phyloP scores from a whole-genome alignment of 768 basidiomycete genomes.

The Russula virescens region DNA sequence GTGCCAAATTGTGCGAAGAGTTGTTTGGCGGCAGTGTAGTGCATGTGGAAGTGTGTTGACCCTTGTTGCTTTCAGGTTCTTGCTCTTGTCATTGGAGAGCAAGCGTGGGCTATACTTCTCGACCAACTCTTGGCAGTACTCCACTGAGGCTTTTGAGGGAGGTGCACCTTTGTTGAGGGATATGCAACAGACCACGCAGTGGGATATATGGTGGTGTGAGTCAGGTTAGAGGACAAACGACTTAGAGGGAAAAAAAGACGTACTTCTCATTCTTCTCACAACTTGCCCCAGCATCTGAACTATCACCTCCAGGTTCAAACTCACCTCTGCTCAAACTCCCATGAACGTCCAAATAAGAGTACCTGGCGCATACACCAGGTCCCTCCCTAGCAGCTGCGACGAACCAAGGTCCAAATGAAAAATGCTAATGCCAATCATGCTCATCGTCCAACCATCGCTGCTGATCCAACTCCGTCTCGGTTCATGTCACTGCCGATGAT shows the following conservation, averaged over 20 bases:
- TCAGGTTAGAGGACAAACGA: too few species aligned
- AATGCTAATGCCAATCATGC: neutral
- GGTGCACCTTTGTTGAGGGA: slow-evolving; percentile 34
- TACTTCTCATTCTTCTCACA: too few species aligned
- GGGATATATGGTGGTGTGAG: too few species aligned
- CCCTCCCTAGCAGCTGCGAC: neutral
- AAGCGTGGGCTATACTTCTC: slow-evolving; percentile 36
- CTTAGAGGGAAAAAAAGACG: too few species aligned
- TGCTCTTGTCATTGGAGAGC: slow-evolving; percentile 33
- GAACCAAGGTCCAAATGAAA: neutral
- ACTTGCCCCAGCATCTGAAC: too few species aligned
- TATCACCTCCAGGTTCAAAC: neutral
- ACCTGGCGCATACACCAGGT: neutral
- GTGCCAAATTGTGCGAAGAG: slow-evolving; percentile 32
- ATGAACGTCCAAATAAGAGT: neutral
- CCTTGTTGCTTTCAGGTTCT: slow-evolving; percentile 32
- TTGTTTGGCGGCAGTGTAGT: slow-evolving; percentile 39
- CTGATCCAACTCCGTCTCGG: too few species aligned
- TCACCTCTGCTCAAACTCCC: neutral
- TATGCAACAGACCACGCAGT: slow-evolving; percentile 39
- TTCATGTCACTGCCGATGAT: too few species aligned
- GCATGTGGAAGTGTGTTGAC: slow-evolving; percentile 42
- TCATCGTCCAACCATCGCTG: too few species aligned
- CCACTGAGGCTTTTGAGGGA: slow-evolving; percentile 34
- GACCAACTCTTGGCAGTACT: slow-evolving; percentile 41